Base-by-base conservation (phyloP, 2,329 filamentous ascomycete species). In the Arthrinium phaeospermum region DNA sequence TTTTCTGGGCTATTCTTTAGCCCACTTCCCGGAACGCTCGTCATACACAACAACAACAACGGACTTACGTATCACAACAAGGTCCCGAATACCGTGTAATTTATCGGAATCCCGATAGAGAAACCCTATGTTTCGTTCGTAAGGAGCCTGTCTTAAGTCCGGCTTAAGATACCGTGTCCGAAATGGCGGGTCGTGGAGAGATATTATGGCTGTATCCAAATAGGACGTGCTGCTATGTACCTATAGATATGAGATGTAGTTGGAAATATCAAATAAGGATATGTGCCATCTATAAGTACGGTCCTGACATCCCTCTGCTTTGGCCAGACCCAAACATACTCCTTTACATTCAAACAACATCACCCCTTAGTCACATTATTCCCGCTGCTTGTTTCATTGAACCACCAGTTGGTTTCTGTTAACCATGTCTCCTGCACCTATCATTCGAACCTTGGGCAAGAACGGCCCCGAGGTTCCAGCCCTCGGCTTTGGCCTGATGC, bases 401-500 rank as follows among this genome's bases (percentile, higher is more conserved):
- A n/a, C n/a, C n/a, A n/a, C n/a, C n/a, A n/a, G n/a, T n/a, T n/a
- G n/a, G n/a, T n/a, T n/a, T n/a, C n/a, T n/a, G n/a, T n/a, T n/a
- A n/a, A n/a, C n/a, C n/a, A 47, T 34, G 16, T 10, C 44, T 22
- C 8, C 44, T 22, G 5, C 44, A 12, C 67, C 30, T 12, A 45
- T 47, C 13, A 27, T 27, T 4, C 46, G 46, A 13, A 27, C n/a
- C 24, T 69, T 80, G 8, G 78, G 78, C 41, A 74, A 73, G 69
- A 45, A 74, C 47, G 77, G 78, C 6, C 78, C 78, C 49, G 67
- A 73, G 6, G 74, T 79, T 14, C 75, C 78, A 0, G 74, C 70
- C 27, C 71, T 79, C 30, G 78, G 78, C 19, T 77, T 79, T 37
- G 78, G 78, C 7, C 30, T 77, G 69, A 79, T 79, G 77, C 77